Evolutionary conservation across 2,329 filamentous ascomycete genomes (phyloP).

Genomic region (Dactylellina cionopaga): DNA sequence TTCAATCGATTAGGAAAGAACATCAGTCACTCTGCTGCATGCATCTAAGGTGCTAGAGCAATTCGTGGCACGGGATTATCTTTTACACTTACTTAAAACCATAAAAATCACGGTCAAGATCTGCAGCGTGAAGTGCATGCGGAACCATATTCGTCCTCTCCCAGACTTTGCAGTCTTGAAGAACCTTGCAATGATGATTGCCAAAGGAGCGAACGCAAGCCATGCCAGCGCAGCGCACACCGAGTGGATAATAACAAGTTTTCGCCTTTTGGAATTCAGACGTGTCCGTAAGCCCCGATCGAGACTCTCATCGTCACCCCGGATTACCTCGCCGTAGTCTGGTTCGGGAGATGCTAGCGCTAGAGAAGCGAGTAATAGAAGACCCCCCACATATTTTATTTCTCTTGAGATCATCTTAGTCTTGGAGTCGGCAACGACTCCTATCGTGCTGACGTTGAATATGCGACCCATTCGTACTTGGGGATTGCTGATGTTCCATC

Average conservation of each 20-base stretch:
- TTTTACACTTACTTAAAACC: slow-evolving; percentile 36
- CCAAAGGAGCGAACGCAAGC: slow-evolving; percentile 30
- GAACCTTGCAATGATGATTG: slow-evolving; percentile 40
- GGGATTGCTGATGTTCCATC: no score
- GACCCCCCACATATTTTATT: background rate
- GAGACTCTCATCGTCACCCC: slow-evolving; percentile 23
- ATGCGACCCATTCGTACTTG: no score
- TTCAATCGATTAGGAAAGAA: no score
- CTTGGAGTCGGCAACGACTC: background rate
- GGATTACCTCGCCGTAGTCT: slow-evolving; percentile 37
- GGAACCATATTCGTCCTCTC: slow-evolving; percentile 39
- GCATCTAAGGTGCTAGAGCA: no score
- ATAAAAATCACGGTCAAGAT: slow-evolving; percentile 30
- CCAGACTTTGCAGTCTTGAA: slow-evolving; percentile 31
- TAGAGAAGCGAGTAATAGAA: background rate
- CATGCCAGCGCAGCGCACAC: slow-evolving; percentile 35
- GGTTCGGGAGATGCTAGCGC: slow-evolving; percentile 3
- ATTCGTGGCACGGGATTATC: background rate
- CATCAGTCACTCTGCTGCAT: no score
- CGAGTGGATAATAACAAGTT: slow-evolving; percentile 28
- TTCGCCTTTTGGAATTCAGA: slow-evolving; percentile 16
- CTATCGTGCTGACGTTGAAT: no score
- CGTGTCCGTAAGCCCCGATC: slow-evolving; percentile 31
- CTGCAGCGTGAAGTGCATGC: slow-evolving; percentile 39
- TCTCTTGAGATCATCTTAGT: background rate